phyloP scores from a whole-genome alignment of 495 filamentous ascomycete genomes.

The Penicillium paradoxum region DNA sequence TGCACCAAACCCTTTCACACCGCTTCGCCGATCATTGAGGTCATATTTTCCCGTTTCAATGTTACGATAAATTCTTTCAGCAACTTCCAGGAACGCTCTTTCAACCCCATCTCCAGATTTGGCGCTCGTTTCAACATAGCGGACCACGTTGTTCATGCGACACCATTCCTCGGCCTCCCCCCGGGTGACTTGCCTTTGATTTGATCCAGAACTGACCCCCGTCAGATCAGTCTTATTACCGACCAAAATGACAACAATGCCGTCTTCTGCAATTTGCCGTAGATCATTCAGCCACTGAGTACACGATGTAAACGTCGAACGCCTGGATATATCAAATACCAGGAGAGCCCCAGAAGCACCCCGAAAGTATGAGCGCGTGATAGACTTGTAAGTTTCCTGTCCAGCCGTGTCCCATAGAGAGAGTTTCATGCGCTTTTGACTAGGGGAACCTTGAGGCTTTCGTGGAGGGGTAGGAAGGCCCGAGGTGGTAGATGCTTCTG shows the following conservation, averaged over 20 bases:
- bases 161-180: conserved; percentile 89
- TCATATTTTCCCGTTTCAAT: conserved; percentile 92
- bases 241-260: conserved; percentile 88
- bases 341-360: conserved; percentile 87
- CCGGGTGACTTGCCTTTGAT: conserved; percentile 69
- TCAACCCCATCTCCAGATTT: conserved; percentile 94
- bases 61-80: conserved; percentile 90
- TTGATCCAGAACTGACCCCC: conserved; percentile 41
- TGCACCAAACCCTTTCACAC: conserved; percentile 76
- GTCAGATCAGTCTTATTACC: conserved; percentile 91
- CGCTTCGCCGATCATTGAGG: conserved; percentile 85
- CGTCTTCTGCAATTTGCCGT: conserved; percentile 84
- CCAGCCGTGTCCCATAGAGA: conserved; percentile 95
- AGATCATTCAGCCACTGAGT: conserved; percentile 91
- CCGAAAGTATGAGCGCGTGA: conserved; percentile 92
- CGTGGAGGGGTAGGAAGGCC: conserved; percentile 37
- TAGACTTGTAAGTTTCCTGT: conserved; percentile 93
- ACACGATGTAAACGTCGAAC: conserved; percentile 77
- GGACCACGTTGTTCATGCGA: conserved; percentile 68
- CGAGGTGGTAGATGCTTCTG: conserved; percentile 19
- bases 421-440: conserved; percentile 74
- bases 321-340: conserved; percentile 89
- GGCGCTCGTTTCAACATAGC: conserved; percentile 93
- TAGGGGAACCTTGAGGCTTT: conserved; percentile 26
- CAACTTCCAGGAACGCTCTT: conserved; percentile 84